Evolutionary conservation across 2,329 filamentous ascomycete species (phyloP).

Genomic region (Neurospora sp.): DNA sequence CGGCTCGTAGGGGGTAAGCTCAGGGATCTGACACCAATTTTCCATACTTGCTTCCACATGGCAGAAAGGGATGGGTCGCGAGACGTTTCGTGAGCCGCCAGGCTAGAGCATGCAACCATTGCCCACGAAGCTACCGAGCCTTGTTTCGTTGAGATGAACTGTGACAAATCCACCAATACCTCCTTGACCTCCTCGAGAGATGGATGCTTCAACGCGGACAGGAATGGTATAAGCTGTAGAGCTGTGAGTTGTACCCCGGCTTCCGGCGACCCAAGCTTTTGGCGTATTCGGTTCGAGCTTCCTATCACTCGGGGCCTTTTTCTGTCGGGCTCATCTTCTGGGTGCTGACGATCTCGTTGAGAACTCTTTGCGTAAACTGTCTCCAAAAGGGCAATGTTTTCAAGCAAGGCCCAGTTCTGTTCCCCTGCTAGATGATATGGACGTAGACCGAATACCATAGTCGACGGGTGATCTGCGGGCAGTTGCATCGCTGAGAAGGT

Average conservation of each 20-base stretch:
- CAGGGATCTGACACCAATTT: constrained; percentile 59
- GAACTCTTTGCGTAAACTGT: constrained; percentile 28
- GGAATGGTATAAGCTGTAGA: constrained; percentile 48
- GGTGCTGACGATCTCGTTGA: constrained; percentile 15
- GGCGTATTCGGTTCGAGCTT: constrained; percentile 34
- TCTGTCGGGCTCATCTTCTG: constrained; percentile 27
- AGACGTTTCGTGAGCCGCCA: constrained; percentile 33
- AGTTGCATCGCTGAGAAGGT: constrained; percentile 40
- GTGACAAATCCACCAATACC: constrained; percentile 47
- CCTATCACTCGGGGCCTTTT: constrained; percentile 39
- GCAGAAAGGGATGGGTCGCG: constrained; percentile 29
- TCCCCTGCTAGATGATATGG: constrained; percentile 44
- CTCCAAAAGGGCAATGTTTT: constrained; percentile 50
- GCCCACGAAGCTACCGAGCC: constrained; percentile 64
- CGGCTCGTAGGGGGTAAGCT: constrained; percentile 63
- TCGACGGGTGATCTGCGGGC: constrained; percentile 34
- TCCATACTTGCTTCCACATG: constrained; percentile 67
- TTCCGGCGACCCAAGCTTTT: constrained; percentile 37
- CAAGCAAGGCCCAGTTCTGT: constrained; percentile 49
- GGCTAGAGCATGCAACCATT: constrained; percentile 63
- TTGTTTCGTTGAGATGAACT: constrained; percentile 60
- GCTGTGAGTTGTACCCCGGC: constrained; percentile 37
- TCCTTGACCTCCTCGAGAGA: constrained; percentile 41
- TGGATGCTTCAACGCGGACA: constrained; percentile 36
- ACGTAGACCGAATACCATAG: constrained; percentile 43